Conservation (phyloP, 2,329 filamentous ascomycete species). For the Teratosphaeria nubilosa region DNA sequence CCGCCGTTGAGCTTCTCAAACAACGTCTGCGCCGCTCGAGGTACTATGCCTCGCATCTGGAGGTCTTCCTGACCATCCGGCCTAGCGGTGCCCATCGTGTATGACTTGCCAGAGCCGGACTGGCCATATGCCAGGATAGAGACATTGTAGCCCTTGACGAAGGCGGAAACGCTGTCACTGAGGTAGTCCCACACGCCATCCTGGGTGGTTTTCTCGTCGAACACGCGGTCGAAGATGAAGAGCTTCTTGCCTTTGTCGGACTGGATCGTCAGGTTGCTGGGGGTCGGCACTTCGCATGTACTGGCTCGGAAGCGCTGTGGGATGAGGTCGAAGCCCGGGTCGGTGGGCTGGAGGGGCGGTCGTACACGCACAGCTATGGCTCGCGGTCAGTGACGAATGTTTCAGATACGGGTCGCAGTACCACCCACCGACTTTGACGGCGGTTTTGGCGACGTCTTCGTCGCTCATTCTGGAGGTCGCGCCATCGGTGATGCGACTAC, state of each 20-base stretch:
- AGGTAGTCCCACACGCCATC: constrained; percentile 93
- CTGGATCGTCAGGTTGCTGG: constrained; percentile 79
- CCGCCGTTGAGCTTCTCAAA: constrained; percentile 76
- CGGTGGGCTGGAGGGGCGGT: constrained; percentile 41
- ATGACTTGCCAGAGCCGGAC: constrained; percentile 94
- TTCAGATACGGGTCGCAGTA: not conserved
- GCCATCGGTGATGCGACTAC: constrained; percentile 74
- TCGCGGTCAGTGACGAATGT: not conserved
- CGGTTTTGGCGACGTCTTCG: constrained; percentile 81
- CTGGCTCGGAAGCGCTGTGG: constrained; percentile 89
- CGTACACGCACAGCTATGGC: constrained; percentile 10
- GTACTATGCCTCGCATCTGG: constrained; percentile 69
- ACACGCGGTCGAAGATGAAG: constrained; percentile 94
- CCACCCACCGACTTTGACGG: constrained; percentile 88
- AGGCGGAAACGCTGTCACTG: constrained; percentile 77
- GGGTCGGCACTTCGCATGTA: constrained; percentile 80
- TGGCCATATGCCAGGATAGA: constrained; percentile 94
- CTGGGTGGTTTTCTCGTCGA: constrained; percentile 71
- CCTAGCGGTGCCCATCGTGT: constrained; percentile 95
- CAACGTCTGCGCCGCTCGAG: constrained; percentile 72
- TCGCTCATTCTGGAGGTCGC: constrained; percentile 61
- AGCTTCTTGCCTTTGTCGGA: constrained; percentile 75
- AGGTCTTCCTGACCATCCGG: constrained; percentile 49
- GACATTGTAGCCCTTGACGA: constrained; percentile 95
- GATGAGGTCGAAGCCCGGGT: constrained; percentile 90